These are phyloP conservation scores for Mesotaenium endlicherianum DNA, from an alignment of 139 green algal genomes.

Conservation along the genomic window DNA sequence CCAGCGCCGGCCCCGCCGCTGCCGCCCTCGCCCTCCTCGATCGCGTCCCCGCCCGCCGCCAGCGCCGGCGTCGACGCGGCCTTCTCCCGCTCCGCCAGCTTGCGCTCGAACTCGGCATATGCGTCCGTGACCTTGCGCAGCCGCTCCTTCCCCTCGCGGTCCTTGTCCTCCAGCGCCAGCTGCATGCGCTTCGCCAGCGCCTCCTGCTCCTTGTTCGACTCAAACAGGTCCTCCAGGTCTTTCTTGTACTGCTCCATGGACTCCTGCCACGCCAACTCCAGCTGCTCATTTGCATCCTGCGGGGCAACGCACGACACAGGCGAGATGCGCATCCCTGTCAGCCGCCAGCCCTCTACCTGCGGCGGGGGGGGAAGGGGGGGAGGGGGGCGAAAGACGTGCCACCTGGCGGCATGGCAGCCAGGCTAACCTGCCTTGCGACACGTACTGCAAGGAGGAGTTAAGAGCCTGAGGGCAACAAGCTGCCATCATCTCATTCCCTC, in stretches of 20 bases:
- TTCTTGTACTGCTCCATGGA: slow-evolving; percentile 21
- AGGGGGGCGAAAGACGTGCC: too few relatives aligned
- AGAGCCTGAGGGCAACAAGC: too few relatives aligned
- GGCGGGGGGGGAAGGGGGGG: too few relatives aligned
- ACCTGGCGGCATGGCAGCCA: too few relatives aligned
- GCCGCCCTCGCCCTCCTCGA: neutral
- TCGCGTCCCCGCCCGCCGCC: neutral
- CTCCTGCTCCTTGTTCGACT: slow-evolving; percentile 13
- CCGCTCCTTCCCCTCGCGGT: slow-evolving; percentile 30
- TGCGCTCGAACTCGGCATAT: slow-evolving; percentile 6
- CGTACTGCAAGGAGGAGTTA: too few relatives aligned
- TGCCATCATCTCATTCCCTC: too few relatives aligned
- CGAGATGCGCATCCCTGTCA: too few relatives aligned
- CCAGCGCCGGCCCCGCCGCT: neutral
- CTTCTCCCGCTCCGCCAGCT: slow-evolving; percentile 7
- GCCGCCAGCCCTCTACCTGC: slow-evolving; percentile 20
- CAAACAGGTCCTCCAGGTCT: slow-evolving; percentile 40
- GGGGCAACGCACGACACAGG: too few relatives aligned
- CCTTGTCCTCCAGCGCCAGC: slow-evolving; percentile 8
- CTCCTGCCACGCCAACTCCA: neutral
- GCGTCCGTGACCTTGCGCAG: neutral
- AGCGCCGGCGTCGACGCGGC: neutral
- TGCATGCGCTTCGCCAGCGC: slow-evolving; percentile 1
- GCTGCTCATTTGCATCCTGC: neutral
- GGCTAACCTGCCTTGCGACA: too few relatives aligned